Percentiles rank a stretch among this genome's conserved stretches.
phyloP scores from a whole-genome alignment of 192 early-diverging fungal species.

The Linnemannia zychae region DNA sequence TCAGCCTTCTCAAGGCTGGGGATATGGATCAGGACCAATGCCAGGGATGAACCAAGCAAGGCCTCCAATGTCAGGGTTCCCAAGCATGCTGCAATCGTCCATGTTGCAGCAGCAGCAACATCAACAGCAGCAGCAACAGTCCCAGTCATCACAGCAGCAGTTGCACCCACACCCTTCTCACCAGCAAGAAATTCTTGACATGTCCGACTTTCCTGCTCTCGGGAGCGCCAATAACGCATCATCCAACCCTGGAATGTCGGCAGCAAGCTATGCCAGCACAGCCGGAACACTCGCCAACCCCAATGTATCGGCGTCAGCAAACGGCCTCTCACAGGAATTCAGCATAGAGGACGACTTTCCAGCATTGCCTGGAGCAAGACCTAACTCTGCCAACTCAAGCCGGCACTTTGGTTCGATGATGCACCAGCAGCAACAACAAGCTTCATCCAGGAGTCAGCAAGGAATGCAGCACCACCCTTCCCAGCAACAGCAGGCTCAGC shows the following conservation, averaged over 20 bases:
- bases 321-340: constrained; percentile 48
- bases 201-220: constrained; percentile 63
- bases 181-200: constrained; percentile 57
- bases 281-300: constrained; percentile 47
- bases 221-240: constrained; percentile 58
- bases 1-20: constrained; percentile 53
- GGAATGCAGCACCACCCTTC: constrained; percentile 42
- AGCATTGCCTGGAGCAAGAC: constrained; percentile 59
- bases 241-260: constrained; percentile 49
- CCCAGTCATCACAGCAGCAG: constrained; percentile 43
- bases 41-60: constrained; percentile 50
- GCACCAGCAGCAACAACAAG: constrained; percentile 54
- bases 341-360: constrained; percentile 63
- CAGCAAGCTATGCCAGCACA: constrained; percentile 59
- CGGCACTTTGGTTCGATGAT: constrained; percentile 46
- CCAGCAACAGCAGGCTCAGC: constrained; percentile 43
- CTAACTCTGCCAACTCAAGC: constrained; percentile 54
- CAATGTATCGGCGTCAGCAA: constrained; percentile 39
- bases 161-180: constrained; percentile 25
- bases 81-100: constrained; percentile 38
- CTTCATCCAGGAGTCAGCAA: constrained; percentile 29
- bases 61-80: constrained; percentile 52
- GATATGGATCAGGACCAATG: constrained; percentile 51
- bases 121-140: constrained; percentile 37
- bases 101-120: constrained; percentile 48